These are phyloP conservation scores for Pseudocercospora pini-densiflorae DNA, from an alignment of 2,329 filamentous ascomycete species.

Conservation along the genomic window DNA sequence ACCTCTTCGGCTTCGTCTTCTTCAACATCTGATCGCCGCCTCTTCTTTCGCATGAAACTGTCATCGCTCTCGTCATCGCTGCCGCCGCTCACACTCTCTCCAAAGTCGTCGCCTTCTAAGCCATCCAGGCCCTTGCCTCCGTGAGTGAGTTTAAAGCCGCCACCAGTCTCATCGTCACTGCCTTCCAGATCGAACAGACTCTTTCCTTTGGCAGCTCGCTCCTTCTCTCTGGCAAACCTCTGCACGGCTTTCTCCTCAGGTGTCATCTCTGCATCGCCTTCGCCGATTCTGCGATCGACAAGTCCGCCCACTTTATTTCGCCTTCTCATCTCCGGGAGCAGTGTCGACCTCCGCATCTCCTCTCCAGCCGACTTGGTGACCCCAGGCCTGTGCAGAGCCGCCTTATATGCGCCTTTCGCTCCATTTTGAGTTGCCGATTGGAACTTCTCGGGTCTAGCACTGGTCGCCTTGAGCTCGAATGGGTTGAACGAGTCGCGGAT, in stretches of 20 bases:
- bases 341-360: slow-evolving; percentile 80
- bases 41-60: slow-evolving; percentile 44
- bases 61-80: slow-evolving; percentile 38
- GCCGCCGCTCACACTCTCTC: slow-evolving; percentile 45
- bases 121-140: slow-evolving; percentile 70
- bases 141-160: slow-evolving; percentile 69
- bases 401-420: slow-evolving; percentile 47
- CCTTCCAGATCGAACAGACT: slow-evolving; percentile 92
- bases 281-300: slow-evolving; percentile 90
- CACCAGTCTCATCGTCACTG: slow-evolving; percentile 63
- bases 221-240: slow-evolving; percentile 87
- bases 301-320: slow-evolving; percentile 92
- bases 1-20: slow-evolving; percentile 57
- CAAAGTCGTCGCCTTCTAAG: slow-evolving; percentile 76
- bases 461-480: slow-evolving; percentile 77
- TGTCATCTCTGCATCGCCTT: slow-evolving; percentile 92
- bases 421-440: slow-evolving; percentile 57
- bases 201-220: slow-evolving; percentile 74
- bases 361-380: slow-evolving; percentile 86
- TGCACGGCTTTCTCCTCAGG: slow-evolving; percentile 91
- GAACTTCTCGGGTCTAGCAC: slow-evolving; percentile 77
- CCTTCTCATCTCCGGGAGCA: slow-evolving; percentile 87
- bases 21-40: slow-evolving; percentile 57
- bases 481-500: slow-evolving; percentile 98
- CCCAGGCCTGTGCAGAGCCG: slow-evolving; percentile 74